Percentiles rank a stretch among this genome's conserved stretches.
Conservation (phyloP, 352 stramenopile genomes). For the Aphanomyces stellatus region DNA sequence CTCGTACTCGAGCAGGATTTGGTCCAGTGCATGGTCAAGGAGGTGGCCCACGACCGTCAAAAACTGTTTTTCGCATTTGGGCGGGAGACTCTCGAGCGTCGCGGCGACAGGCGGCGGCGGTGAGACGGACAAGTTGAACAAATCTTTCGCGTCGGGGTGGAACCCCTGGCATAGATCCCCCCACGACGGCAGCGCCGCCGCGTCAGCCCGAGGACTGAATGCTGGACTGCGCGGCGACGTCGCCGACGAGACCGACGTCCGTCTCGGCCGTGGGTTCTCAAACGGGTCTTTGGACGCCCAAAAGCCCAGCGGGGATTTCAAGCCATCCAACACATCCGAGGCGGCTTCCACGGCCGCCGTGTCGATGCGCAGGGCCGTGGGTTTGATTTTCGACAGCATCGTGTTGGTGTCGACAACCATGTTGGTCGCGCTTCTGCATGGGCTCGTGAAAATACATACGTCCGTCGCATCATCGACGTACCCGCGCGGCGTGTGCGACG, state of each 20-base stretch:
- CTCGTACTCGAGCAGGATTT: too few relatives aligned
- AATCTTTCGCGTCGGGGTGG: slow-evolving; percentile 19
- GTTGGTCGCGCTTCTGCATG: too few relatives aligned
- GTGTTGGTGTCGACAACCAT: too few relatives aligned
- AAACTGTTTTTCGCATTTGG: slow-evolving; percentile 67
- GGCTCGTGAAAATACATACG: too few relatives aligned
- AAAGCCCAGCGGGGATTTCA: slow-evolving; percentile 3
- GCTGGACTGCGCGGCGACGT: neutral
- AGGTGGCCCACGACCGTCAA: slow-evolving; percentile 48
- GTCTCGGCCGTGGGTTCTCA: neutral
- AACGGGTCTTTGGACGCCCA: slow-evolving; percentile 11
- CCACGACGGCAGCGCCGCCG: neutral
- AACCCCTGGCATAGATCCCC: neutral
- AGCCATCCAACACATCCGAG: neutral
- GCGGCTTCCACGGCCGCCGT: neutral
- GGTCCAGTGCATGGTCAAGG: slow-evolving; percentile 56
- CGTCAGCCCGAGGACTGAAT: neutral
- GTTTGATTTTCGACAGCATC: neutral
- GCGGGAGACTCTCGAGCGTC: slow-evolving; percentile 45
- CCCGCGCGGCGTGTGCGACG: neutral
- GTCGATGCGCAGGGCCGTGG: slow-evolving; percentile 1
- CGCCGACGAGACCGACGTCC: neutral
- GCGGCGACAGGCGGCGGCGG: slow-evolving; percentile 29
- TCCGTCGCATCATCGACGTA: neutral
- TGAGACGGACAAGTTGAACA: slow-evolving; percentile 19